These are phyloP conservation scores for Penicillium herquei DNA, from an alignment of 495 filamentous ascomycete species.

Conservation along the genomic window DNA sequence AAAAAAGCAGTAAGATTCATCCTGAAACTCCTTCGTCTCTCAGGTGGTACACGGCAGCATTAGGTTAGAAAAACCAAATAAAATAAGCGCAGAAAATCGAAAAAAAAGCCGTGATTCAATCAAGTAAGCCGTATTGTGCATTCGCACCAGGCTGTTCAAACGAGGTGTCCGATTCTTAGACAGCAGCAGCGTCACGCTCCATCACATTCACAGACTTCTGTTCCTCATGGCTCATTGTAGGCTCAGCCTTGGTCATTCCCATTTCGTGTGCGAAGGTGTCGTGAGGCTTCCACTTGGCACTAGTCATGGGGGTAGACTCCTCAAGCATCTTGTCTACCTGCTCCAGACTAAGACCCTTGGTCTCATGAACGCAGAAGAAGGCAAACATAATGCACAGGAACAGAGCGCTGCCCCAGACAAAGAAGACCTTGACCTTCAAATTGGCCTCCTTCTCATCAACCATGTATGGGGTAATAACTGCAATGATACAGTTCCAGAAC, in stretches of 20 bases:
- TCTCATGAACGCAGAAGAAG: slow-evolving; percentile 74
- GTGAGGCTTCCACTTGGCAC: slow-evolving; percentile 67
- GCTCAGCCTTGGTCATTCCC: slow-evolving; percentile 43
- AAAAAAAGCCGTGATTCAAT: neutral
- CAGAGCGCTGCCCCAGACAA: slow-evolving; percentile 73
- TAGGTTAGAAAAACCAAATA: too few relatives aligned
- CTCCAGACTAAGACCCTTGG: slow-evolving; percentile 80
- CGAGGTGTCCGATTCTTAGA: neutral
- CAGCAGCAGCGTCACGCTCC: neutral
- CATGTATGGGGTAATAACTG: slow-evolving; percentile 72
- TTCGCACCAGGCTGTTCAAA: neutral
- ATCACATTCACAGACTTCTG: neutral
- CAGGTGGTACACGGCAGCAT: too few relatives aligned
- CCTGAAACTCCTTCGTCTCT: too few relatives aligned
- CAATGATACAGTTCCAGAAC: slow-evolving; percentile 73
- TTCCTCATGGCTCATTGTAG: slow-evolving; percentile 2
- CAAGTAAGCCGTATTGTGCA: neutral
- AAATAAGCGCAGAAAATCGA: neutral
- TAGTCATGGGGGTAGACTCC: slow-evolving; percentile 70
- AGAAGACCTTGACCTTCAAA: slow-evolving; percentile 73
- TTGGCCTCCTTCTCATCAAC: slow-evolving; percentile 60
- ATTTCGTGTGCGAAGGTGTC: slow-evolving; percentile 66
- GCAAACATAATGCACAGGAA: slow-evolving; percentile 62
- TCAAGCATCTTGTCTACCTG: slow-evolving; percentile 84
- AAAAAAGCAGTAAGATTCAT: too few relatives aligned